Base-by-base conservation (phyloP, 2,329 filamentous ascomycete genomes). In the Penicillium corylophilum region DNA sequence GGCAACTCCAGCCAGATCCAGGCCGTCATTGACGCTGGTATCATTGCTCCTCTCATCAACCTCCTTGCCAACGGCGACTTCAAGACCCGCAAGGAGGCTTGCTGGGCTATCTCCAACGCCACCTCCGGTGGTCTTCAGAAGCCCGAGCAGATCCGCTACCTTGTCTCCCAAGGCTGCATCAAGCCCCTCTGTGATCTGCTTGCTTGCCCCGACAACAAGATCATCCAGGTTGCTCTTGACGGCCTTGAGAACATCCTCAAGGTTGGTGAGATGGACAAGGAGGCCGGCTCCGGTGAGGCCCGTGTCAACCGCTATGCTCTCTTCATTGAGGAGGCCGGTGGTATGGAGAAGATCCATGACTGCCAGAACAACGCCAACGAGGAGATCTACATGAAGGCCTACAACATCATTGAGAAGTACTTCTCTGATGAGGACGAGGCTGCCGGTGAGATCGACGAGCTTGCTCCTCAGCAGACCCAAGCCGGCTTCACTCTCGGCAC, bases 311-410 rank as follows among this genome's bases (percentile, higher is more conserved):
- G 90, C 61, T 99, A 95, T 68, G 94, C 94, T 42, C 83, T 99
- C 59, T 97, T 95, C 77, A 99, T 99, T 63, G 94, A 99, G 77
- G 94, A 99, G 77, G 95, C 92, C 63, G 90, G 91, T 68, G 94
- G 94, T 62, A 99, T 99, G 94, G 94, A 97, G 81, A 97, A 97
- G 87, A 97, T 99, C 64, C 94, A 99, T 78, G 93, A 97, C 66
- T 97, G 94, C 84, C 94, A 99, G 81, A 96, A 95, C 80, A 99
- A 99, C 68, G 93, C 93, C 79, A 99, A 99, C 77, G 94, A 99
- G 78, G 94, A 99, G 78, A 99, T 99, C 65, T 99, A 99, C 82
- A 97, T 99, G 93, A 99, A 99, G 85, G 94, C 94, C 0, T 99
- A 97, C 83, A 97, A 95, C 83, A 99, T 99, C 76, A 99, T 99